A percentile compares a stretch with the other conserved stretches of the same genome.
Evolutionary conservation across 2,329 filamentous ascomycete species (phyloP).

Genomic region (Aurifilum marmelostoma): DNA sequence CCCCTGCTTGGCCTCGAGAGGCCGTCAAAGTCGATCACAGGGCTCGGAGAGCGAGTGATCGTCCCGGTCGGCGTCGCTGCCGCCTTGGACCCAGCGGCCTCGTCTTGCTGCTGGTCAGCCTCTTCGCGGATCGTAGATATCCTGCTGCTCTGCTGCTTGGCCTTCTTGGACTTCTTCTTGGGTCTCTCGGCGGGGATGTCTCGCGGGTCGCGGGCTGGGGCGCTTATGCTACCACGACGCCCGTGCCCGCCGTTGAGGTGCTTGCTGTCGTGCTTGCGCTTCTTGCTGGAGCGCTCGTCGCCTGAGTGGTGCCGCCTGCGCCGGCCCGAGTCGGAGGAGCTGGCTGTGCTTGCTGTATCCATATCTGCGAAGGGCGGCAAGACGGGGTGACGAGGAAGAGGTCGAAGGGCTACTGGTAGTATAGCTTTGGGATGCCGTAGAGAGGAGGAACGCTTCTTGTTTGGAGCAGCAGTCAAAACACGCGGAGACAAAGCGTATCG

Average conservation of each 20-base stretch:
- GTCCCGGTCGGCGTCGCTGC: slow-evolving; percentile 30
- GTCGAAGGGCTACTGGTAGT: not conserved
- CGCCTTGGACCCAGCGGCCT: slow-evolving; percentile 27
- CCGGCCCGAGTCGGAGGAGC: slow-evolving; percentile 23
- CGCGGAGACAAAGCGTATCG: not conserved
- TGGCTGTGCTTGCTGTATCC: slow-evolving; percentile 26
- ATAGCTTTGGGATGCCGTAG: not conserved
- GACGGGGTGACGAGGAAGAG: no score
- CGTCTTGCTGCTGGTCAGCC: slow-evolving; percentile 12
- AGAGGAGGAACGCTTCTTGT: not conserved
- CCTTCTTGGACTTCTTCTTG: slow-evolving; percentile 32
- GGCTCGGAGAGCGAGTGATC: slow-evolving; percentile 52
- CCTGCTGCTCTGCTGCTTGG: slow-evolving; percentile 12
- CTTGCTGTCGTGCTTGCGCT: slow-evolving; percentile 31
- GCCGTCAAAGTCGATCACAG: slow-evolving; percentile 65
- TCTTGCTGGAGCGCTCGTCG: slow-evolving; percentile 29
- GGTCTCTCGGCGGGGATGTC: slow-evolving; percentile 55
- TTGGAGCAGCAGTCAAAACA: not conserved
- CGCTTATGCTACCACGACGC: slow-evolving; percentile 59
- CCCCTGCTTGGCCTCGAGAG: slow-evolving; percentile 64
- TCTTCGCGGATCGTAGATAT: slow-evolving; percentile 29
- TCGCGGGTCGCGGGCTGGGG: slow-evolving; percentile 63
- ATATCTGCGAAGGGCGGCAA: slow-evolving; percentile 1
- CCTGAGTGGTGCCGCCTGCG: slow-evolving; percentile 23
- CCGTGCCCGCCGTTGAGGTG: slow-evolving; percentile 34